These are phyloP conservation scores for Coriaria nepalensis DNA, from an alignment of 306 rosid species.

Conservation along the genomic window DNA sequence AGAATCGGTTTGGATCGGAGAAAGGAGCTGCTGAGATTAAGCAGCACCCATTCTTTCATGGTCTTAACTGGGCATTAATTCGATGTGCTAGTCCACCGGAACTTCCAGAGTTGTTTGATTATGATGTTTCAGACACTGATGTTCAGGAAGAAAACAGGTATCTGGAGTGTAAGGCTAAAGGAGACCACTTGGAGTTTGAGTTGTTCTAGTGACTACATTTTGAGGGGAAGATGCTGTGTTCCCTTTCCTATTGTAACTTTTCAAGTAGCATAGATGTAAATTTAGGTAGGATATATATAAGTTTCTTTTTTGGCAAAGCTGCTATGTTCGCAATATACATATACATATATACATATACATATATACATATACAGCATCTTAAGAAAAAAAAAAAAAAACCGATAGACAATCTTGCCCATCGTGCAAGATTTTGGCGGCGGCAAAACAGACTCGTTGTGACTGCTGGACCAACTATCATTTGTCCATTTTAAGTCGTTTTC, in stretches of 20 bases:
- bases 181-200: constrained; percentile 71
- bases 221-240: constrained; percentile 20
- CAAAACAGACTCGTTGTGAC: too few relatives aligned
- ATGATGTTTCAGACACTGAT: constrained; percentile 31
- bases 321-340: too few relatives aligned
- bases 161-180: constrained; percentile 53
- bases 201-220: constrained; percentile 35
- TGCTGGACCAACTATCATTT: too few relatives aligned
- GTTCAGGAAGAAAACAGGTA: constrained; percentile 31
- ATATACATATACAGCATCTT: too few relatives aligned
- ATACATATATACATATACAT: too few relatives aligned
- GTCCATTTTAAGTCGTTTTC: too few relatives aligned
- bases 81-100: constrained; percentile 75
- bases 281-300: too few relatives aligned
- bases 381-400: too few relatives aligned
- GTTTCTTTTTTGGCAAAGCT: constrained; percentile 7
- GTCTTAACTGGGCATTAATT: constrained; percentile 80
- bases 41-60: constrained; percentile 80
- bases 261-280: too few relatives aligned
- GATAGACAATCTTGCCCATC: too few relatives aligned
- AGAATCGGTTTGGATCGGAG: constrained; percentile 61
- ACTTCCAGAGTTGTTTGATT: constrained; percentile 50
- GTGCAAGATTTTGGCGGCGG: too few relatives aligned
- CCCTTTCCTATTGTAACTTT: constrained; percentile 20
- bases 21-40: constrained; percentile 86